Evolutionary conservation across 1,284 basidiomycete species (phyloP), one percentile per base, ranked within the genome.

Genomic region (Mycena sp.): DNA sequence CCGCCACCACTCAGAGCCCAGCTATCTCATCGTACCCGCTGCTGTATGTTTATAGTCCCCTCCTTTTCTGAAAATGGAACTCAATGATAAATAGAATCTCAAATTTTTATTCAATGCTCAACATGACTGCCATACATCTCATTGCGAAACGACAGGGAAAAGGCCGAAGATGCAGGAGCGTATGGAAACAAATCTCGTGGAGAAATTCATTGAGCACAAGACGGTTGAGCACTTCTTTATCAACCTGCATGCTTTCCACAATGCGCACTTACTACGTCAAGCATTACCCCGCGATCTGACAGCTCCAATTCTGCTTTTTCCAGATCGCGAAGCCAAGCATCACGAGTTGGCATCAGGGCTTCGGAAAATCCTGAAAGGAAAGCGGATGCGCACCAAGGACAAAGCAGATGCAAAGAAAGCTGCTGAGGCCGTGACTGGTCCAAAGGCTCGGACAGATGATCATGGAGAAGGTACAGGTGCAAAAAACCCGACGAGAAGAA

Each of bases 221-320:
- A n/a, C n/a, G n/a, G n/a, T n/a, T n/a, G n/a, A n/a, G n/a, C 44
- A 46, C 17, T 70, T 48, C 53, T 35, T 70, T 4, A 58, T 72
- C 58, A 72, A 72, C 51, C 67, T 65, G 14, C 64, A 69, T 55
- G 65, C 65, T 17, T 60, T 72, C 29, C 71, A 72, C 59, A 72
- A 72, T 38, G 66, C 70, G 35, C 67, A 68, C 26, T 57, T 63
- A 4, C 14, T 72, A 16, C 67, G 69, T 1, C 50, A 21, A 69
- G 73, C 58, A 75, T 79, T 26, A 77, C 82, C 12, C 78, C 81
- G 23, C 76, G 77, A n/a, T 79, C 83, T 32, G 79, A 83, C 56
- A 81, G 81, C 38, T 77, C 84, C 37, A 1, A 58, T 66, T 11
- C 62, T 63, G 17, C 40, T 65, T 3, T 65, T 57, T 28, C 6